These are phyloP conservation scores for Hymenoscyphus scutula DNA, from an alignment of 2,329 filamentous ascomycete species.

Conservation along the genomic window DNA sequence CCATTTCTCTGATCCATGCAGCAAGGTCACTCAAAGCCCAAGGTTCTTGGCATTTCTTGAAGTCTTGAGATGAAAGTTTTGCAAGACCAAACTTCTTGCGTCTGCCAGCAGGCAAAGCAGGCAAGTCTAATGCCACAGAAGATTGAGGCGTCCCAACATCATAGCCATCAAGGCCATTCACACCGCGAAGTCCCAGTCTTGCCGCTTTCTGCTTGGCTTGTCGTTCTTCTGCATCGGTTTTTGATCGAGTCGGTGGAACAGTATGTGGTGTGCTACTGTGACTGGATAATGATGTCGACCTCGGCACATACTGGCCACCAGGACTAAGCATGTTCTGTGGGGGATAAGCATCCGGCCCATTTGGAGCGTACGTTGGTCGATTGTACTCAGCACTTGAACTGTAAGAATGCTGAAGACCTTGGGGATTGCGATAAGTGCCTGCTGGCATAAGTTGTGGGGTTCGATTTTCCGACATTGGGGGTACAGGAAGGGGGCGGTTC, in stretches of 20 bases:
- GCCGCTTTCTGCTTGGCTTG: slow-evolving; percentile 53
- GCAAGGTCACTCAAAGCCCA: slow-evolving; percentile 92
- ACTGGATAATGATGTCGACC: slow-evolving; percentile 79
- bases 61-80: slow-evolving; percentile 77
- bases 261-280: slow-evolving; percentile 78
- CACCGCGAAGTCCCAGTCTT: slow-evolving; percentile 51
- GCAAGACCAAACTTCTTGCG: slow-evolving; percentile 82
- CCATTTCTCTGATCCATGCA: slow-evolving; percentile 82
- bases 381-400: slow-evolving; percentile 46
- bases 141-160: slow-evolving; percentile 51
- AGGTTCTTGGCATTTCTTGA: slow-evolving; percentile 80
- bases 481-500: slow-evolving; percentile 60
- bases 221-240: slow-evolving; percentile 80
- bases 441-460: slow-evolving; percentile 49
- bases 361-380: slow-evolving; percentile 27
- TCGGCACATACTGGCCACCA: slow-evolving; percentile 49
- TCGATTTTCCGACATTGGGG: slow-evolving; percentile 46
- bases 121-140: slow-evolving; percentile 72
- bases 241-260: slow-evolving; percentile 81
- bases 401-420: slow-evolving; percentile 47
- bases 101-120: slow-evolving; percentile 74
- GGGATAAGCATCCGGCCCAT: slow-evolving; percentile 33
- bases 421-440: slow-evolving; percentile 60
- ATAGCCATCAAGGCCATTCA: slow-evolving; percentile 54
- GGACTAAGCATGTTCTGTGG: slow-evolving; percentile 45